Conservation (phyloP, 768 basidiomycete genomes). For the Pisolithus marmoratus region DNA sequence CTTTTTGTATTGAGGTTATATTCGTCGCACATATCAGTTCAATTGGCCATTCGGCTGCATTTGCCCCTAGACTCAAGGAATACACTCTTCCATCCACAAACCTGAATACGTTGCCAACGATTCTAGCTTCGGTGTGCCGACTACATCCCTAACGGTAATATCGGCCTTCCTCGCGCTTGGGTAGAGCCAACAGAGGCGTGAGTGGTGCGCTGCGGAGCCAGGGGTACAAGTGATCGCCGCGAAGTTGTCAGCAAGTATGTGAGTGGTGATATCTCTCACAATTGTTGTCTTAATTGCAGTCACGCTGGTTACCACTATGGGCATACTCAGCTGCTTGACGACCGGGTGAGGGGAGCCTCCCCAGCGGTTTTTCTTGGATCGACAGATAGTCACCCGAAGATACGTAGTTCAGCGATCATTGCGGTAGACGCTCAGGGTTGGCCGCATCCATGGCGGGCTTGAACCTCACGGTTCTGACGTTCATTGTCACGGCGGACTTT, state of each 20-base stretch:
- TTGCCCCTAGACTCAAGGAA: constrained; percentile 71
- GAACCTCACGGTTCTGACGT: constrained; percentile 55
- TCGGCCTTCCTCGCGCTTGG: neutral
- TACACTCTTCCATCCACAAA: constrained; percentile 56
- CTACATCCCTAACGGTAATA: too few species aligned
- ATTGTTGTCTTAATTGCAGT: neutral
- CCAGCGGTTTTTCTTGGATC: neutral
- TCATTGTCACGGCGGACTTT: constrained; percentile 60
- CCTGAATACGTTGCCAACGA: constrained; percentile 40
- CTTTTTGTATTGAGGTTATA: constrained; percentile 47
- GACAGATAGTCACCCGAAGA: neutral
- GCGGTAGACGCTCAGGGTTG: constrained; percentile 65
- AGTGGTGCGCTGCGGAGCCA: constrained; percentile 60
- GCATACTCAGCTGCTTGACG: constrained; percentile 71
- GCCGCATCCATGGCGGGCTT: constrained; percentile 56
- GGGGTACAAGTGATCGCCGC: constrained; percentile 70
- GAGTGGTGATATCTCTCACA: neutral
- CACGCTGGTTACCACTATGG: constrained; percentile 42
- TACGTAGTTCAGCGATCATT: constrained; percentile 64
- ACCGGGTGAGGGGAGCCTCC: constrained; percentile 77
- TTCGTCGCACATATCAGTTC: constrained; percentile 41
- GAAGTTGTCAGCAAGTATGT: constrained; percentile 55
- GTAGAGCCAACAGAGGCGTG: constrained; percentile 5
- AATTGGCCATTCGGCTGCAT: constrained; percentile 47
- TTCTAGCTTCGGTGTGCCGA: neutral